Evolutionary conservation across 1,284 basidiomycete genomes (phyloP).

Genomic region (Tilletiopsis washingtonensis): DNA sequence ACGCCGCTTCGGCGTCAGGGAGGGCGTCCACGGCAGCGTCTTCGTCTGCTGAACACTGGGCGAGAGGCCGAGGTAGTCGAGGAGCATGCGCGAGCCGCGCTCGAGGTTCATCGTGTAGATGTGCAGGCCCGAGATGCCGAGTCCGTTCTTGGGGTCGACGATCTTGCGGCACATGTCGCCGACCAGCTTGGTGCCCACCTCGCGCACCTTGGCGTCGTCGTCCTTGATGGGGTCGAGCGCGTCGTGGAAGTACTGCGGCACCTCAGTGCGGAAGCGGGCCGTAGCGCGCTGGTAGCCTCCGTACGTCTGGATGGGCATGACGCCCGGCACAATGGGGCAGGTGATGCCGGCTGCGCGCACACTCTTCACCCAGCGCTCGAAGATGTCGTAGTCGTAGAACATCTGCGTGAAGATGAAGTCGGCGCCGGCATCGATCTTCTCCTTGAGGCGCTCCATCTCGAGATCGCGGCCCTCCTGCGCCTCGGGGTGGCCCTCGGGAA

Average conservation of each 20-base stretch:
- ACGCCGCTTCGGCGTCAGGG: conserved; percentile 42
- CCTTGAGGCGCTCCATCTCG: conserved; percentile 79
- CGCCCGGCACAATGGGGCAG: conserved; percentile 87
- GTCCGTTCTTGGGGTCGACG: conserved; percentile 17
- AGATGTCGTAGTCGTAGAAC: conserved; percentile 84
- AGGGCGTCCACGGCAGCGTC: conserved; percentile 44
- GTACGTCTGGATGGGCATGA: conserved; percentile 97
- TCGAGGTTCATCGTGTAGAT: conserved; percentile 48
- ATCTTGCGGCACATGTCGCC: conserved; percentile 46
- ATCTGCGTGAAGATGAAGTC: conserved; percentile 91
- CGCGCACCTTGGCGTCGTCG: conserved; percentile 43
- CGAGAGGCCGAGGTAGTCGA: conserved; percentile 42
- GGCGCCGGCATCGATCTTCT: conserved; percentile 77
- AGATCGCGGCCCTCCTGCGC: conserved; percentile 47
- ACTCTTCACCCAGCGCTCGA: conserved; percentile 73
- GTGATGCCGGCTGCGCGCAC: conserved; percentile 59
- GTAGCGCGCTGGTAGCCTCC: conserved; percentile 91
- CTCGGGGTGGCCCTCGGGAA: conserved; percentile 59
- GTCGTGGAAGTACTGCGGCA: conserved; percentile 73
- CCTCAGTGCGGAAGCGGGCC: conserved; percentile 71
- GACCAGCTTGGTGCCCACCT: conserved; percentile 33
- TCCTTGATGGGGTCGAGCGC: conserved; percentile 79
- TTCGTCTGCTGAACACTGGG: conserved; percentile 40
- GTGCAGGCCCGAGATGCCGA: conserved; percentile 43
- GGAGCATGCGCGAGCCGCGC: conserved; percentile 43